Evolutionary conservation across 2,329 filamentous ascomycete species (phyloP).

Genomic region (Apiospora koreana): DNA sequence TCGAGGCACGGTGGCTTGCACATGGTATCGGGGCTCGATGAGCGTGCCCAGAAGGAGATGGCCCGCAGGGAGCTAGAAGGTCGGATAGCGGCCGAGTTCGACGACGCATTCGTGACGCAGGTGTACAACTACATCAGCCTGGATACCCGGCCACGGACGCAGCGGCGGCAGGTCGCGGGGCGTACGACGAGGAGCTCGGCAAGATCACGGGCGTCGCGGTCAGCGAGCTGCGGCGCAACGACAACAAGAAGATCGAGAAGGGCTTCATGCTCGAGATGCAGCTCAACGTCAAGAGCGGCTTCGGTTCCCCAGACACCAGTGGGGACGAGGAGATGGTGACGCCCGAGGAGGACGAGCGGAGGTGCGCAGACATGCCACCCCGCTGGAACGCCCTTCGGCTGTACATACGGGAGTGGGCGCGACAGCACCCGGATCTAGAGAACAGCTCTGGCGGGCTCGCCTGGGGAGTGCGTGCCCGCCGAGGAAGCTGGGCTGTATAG

Average conservation of each 20-base stretch:
- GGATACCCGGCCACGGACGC: slow-evolving; percentile 83
- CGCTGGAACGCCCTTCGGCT: slow-evolving; percentile 82
- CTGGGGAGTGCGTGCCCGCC: slow-evolving; percentile 68
- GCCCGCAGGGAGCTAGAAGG: slow-evolving; percentile 51
- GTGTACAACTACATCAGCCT: slow-evolving; percentile 97
- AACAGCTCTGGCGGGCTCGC: slow-evolving; percentile 57
- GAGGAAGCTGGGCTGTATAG: slow-evolving; percentile 71
- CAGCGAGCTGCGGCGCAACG: slow-evolving; percentile 72
- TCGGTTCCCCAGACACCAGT: slow-evolving; percentile 27
- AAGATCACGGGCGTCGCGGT: slow-evolving; percentile 75
- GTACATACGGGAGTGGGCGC: slow-evolving; percentile 88
- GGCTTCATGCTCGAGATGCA: slow-evolving; percentile 71
- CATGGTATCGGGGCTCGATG: slow-evolving; percentile 53
- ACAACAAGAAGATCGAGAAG: slow-evolving; percentile 53
- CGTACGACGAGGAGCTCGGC: slow-evolving; percentile 82
- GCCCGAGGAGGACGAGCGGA: slow-evolving; percentile 46
- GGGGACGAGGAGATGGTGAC: slow-evolving; percentile 31
- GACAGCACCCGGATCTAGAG: slow-evolving; percentile 76
- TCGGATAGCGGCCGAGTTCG: slow-evolving; percentile 67
- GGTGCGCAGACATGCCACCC: slow-evolving; percentile 47
- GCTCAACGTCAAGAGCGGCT: slow-evolving; percentile 31
- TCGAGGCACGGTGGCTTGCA: slow-evolving; percentile 44
- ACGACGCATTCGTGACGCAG: slow-evolving; percentile 85
- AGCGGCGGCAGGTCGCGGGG: too few species aligned
- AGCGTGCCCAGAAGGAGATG: slow-evolving; percentile 52